These are phyloP conservation scores for Otatea glauca DNA, from an alignment of 176 grass and related monocot genomes.

Conservation along the genomic window DNA sequence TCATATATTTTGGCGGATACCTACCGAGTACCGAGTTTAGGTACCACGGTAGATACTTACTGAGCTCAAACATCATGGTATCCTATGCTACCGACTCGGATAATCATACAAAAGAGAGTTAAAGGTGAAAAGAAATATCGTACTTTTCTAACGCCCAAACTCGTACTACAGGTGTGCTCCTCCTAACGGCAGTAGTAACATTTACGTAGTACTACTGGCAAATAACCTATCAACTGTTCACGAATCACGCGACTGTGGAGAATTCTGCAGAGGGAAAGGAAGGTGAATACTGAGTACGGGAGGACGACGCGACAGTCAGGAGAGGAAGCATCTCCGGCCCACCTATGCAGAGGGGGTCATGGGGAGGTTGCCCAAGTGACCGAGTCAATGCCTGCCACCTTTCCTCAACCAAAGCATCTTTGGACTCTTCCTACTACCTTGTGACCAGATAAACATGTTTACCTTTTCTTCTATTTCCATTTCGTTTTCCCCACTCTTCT, in stretches of 20 bases:
- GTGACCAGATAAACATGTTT: not conserved
- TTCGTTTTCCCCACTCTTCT: not conserved
- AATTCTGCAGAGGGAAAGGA: not conserved
- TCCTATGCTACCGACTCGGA: too few species aligned
- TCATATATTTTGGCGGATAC: too few species aligned
- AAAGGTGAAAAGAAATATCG: too few species aligned
- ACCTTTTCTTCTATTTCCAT: not conserved
- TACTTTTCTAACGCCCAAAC: not conserved
- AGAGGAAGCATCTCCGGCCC: not conserved
- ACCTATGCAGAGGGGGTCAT: conserved; percentile 29
- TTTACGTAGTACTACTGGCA: not conserved
- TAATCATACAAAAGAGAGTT: too few species aligned
- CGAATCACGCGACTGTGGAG: not conserved
- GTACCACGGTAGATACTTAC: too few species aligned
- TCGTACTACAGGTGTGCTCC: not conserved
- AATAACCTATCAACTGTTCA: not conserved
- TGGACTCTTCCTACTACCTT: not conserved
- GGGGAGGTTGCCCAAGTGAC: not conserved
- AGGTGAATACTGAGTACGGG: not conserved
- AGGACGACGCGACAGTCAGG: not conserved
- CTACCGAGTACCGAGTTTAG: too few species aligned
- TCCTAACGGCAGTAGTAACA: not conserved
- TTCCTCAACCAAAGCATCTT: conserved; percentile 34
- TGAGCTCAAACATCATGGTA: too few species aligned
- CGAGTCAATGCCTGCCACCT: conserved; percentile 43